These are phyloP conservation scores for Puccinia polysora DNA, from an alignment of 1,284 basidiomycete genomes.

Conservation along the genomic window DNA sequence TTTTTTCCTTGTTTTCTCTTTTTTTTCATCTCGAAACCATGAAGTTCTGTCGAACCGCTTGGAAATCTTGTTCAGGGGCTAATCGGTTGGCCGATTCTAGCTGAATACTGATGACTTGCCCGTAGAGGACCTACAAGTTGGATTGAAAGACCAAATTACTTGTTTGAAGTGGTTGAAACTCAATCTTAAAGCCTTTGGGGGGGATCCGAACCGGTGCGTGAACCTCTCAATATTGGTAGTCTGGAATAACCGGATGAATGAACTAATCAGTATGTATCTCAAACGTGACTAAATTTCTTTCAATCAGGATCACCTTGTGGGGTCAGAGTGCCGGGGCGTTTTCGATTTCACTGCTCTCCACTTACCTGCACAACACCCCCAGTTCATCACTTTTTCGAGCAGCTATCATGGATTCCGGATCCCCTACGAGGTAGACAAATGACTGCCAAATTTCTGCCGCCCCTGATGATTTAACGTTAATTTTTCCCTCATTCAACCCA, in stretches of 20 bases:
- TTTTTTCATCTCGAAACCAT: too few relatives aligned
- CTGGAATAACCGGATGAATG: neutral
- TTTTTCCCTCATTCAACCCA: too few relatives aligned
- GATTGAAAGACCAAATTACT: constrained; percentile 62
- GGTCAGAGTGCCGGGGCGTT: constrained; percentile 39
- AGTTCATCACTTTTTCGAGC: constrained; percentile 50
- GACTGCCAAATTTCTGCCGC: too few relatives aligned
- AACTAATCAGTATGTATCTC: neutral
- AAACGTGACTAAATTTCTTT: too few relatives aligned
- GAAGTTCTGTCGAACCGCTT: constrained; percentile 53
- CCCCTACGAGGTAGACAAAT: constrained; percentile 49
- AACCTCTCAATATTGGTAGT: neutral
- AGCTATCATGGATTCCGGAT: constrained; percentile 55
- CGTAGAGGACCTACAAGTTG: constrained; percentile 52
- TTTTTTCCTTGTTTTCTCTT: too few relatives aligned
- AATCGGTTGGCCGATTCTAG: constrained; percentile 50
- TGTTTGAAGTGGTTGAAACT: constrained; percentile 61
- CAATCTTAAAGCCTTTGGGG: constrained; percentile 64
- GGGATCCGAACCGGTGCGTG: constrained; percentile 58
- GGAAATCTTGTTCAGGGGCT: too few relatives aligned
- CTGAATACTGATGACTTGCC: constrained; percentile 37
- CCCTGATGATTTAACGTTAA: too few relatives aligned
- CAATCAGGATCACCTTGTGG: constrained; percentile 30
- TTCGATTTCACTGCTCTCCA: constrained; percentile 15
- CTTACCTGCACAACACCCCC: constrained; percentile 17